These are phyloP conservation scores for Cordyceps fumosorosea DNA, from an alignment of 2,329 filamentous ascomycete species.

Conservation along the genomic window DNA sequence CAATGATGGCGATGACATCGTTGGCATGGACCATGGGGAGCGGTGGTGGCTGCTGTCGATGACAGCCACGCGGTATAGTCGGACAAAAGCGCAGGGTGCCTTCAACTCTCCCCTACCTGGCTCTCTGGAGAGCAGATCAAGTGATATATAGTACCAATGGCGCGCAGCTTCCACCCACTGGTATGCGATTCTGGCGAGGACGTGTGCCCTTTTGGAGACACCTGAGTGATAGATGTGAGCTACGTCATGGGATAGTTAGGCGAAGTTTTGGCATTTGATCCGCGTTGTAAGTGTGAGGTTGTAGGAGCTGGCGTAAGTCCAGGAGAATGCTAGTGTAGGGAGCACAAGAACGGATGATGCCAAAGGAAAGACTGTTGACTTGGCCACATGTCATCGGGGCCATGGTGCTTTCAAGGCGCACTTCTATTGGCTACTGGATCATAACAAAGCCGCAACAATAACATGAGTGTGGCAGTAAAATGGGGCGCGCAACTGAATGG, in stretches of 20 bases:
- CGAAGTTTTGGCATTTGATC: background rate
- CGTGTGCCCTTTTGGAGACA: background rate
- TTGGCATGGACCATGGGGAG: conserved; percentile 1
- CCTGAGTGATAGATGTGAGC: background rate
- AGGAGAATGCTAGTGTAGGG: background rate
- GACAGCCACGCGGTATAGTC: too few species aligned
- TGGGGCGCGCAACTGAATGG: too few species aligned
- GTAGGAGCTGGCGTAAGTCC: background rate
- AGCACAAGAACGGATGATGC: background rate
- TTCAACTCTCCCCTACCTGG: too few species aligned
- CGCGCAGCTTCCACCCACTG: too few species aligned
- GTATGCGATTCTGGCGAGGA: background rate
- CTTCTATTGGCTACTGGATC: background rate
- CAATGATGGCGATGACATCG: background rate
- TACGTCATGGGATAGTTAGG: background rate
- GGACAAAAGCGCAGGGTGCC: too few species aligned
- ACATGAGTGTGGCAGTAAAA: background rate
- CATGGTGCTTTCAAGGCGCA: background rate
- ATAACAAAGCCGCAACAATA: background rate
- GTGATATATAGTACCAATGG: too few species aligned
- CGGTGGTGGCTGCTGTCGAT: background rate
- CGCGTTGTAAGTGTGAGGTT: background rate
- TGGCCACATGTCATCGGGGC: background rate
- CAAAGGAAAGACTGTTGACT: background rate
- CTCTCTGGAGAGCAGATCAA: too few species aligned